Percentiles rank a stretch among this genome's conserved stretches.
phyloP scores from a whole-genome alignment of 768 basidiomycete species.

The Phanerodontia chrysosporium region DNA sequence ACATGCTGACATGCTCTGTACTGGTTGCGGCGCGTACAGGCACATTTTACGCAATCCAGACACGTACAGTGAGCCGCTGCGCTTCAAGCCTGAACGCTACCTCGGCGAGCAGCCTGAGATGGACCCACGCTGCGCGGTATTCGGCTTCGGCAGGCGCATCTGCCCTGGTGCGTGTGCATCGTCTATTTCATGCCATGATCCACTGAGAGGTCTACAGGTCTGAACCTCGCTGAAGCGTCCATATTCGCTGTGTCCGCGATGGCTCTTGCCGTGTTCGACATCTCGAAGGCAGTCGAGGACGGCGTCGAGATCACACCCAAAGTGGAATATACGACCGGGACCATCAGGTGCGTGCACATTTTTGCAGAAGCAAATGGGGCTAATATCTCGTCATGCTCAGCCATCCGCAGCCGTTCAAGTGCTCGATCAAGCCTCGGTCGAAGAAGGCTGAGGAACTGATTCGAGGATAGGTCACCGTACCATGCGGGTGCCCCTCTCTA shows the following conservation, averaged over 20 bases:
- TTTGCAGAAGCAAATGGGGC: not conserved
- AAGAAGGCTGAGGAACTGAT: constrained; percentile 6
- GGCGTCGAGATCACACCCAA: constrained; percentile 17
- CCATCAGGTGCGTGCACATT: constrained; percentile 17
- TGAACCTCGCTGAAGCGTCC: constrained; percentile 27
- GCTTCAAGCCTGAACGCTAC: constrained; percentile 20
- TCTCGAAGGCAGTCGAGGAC: not conserved
- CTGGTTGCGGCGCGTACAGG: constrained; percentile 2
- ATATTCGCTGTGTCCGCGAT: constrained; percentile 26
- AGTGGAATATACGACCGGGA: constrained; percentile 13
- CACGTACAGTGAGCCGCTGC: constrained; percentile 10
- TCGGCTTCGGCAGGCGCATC: constrained; percentile 12
- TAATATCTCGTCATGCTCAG: not conserved
- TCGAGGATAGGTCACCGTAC: no score
- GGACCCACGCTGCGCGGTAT: constrained; percentile 2
- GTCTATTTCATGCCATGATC: not conserved
- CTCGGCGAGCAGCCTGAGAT: constrained; percentile 15
- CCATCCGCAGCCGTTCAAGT: constrained; percentile 7
- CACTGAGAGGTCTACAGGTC: not conserved
- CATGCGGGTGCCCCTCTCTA: no score
- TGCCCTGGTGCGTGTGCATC: not conserved
- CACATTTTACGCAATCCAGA: constrained; percentile 14
- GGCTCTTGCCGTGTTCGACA: constrained; percentile 26
- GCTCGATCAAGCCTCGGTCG: constrained; percentile 8
- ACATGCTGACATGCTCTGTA: not conserved